phyloP scores from a whole-genome alignment of 352 stramenopile species.

The Phytophthora podocarpi region DNA sequence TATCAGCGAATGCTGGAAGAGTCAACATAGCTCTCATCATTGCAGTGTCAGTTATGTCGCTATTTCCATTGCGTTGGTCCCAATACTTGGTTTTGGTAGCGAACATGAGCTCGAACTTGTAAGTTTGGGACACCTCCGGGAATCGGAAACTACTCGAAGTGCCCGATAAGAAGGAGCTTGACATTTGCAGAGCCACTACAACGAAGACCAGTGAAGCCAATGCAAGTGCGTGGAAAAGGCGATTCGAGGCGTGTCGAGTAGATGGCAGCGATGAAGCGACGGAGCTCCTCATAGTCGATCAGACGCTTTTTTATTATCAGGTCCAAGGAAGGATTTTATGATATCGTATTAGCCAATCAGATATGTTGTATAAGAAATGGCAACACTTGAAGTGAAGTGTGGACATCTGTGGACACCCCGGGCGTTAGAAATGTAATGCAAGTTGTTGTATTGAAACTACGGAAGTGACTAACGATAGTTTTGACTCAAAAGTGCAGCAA shows the following conservation, averaged over 20 bases:
- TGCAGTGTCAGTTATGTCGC: background rate
- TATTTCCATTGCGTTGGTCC: conserved; percentile 38
- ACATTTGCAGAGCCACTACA: conserved; percentile 4
- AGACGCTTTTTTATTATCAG: conserved; percentile 23
- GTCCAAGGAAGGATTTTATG: too few species aligned
- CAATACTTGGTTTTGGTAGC: conserved; percentile 66
- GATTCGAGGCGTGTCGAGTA: background rate
- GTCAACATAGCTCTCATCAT: conserved; percentile 9
- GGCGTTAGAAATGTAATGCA: too few species aligned
- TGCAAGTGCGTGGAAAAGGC: background rate
- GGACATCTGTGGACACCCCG: conserved; percentile 3
- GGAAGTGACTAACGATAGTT: too few species aligned
- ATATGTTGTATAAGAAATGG: conserved; percentile 5
- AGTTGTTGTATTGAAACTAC: conserved; percentile 16
- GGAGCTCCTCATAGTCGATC: conserved; percentile 16
- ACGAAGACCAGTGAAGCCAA: conserved; percentile 7
- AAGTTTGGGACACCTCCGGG: background rate
- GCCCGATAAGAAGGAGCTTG: background rate
- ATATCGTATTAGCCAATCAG: too few species aligned
- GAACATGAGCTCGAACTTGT: conserved; percentile 44
- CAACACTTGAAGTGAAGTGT: conserved; percentile 12
- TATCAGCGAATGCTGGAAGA: conserved; percentile 3
- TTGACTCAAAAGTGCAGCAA: too few species aligned
- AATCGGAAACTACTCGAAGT: background rate
- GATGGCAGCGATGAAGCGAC: background rate